Percentiles rank a stretch among this genome's conserved stretches.
Conservation (phyloP, 2,329 filamentous ascomycete genomes). For the Celoporthe dispersa region DNA sequence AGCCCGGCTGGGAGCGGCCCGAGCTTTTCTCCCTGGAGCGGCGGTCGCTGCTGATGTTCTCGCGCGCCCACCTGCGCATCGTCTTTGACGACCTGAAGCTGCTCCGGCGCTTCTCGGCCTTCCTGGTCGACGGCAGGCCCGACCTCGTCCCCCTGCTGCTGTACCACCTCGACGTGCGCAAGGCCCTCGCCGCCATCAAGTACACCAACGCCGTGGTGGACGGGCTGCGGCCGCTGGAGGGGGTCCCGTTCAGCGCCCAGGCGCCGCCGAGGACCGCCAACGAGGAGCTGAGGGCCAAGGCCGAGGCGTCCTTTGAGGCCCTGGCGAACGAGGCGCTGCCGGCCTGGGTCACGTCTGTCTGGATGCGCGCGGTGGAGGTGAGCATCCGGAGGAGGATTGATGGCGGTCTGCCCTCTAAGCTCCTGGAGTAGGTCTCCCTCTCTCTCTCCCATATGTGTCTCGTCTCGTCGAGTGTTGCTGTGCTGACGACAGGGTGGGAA, state of each 20-base stretch:
- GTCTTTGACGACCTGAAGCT: constrained; percentile 69
- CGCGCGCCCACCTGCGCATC: constrained; percentile 63
- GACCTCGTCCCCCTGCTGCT: constrained; percentile 70
- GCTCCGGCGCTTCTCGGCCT: constrained; percentile 69
- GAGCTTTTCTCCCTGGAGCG: constrained; percentile 59
- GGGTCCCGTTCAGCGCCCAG: constrained; percentile 58
- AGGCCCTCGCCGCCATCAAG: constrained; percentile 70
- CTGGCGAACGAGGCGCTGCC: constrained; percentile 71
- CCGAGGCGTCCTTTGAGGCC: constrained; percentile 64
- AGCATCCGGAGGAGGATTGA: constrained; percentile 71
- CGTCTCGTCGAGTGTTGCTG: not conserved
- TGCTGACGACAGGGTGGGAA: not conserved
- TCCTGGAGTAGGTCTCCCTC: constrained; percentile 52
- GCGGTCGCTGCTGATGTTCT: constrained; percentile 69
- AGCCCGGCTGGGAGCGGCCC: constrained; percentile 40
- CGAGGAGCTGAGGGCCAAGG: constrained; percentile 63
- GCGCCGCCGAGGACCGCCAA: constrained; percentile 59
- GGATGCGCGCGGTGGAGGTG: constrained; percentile 69
- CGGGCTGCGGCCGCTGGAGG: constrained; percentile 60
- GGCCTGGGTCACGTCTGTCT: constrained; percentile 71
- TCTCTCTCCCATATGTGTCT: accelerated
- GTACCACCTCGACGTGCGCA: constrained; percentile 73
- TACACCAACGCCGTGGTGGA: constrained; percentile 73
- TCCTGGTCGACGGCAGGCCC: constrained; percentile 63
- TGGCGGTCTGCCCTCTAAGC: constrained; percentile 65